Conservation (phyloP, 306 rosid species). For the Medicago lupulina region DNA sequence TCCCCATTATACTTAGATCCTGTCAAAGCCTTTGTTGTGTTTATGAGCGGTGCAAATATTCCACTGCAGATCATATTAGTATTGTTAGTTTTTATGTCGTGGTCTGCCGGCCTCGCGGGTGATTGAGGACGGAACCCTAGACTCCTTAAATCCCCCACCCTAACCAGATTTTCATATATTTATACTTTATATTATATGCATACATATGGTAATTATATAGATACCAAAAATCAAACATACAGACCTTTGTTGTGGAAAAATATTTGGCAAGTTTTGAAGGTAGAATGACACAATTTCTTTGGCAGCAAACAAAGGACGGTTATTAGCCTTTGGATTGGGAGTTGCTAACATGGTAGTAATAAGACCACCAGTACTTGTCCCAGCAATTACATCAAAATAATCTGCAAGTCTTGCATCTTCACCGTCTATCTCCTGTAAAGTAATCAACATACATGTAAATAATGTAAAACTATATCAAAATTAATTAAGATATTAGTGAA, state of each 20-base stretch:
- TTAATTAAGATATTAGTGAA: background rate
- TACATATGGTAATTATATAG: too few species aligned
- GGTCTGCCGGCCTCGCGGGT: too few species aligned
- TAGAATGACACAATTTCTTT: conserved; percentile 42
- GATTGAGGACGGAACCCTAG: too few species aligned
- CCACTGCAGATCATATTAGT: conserved; percentile 37
- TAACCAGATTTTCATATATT: too few species aligned
- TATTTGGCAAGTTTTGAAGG: conserved; percentile 17
- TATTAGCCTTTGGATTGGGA: conserved; percentile 26
- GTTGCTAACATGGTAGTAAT: conserved; percentile 47
- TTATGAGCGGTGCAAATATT: conserved; percentile 20
- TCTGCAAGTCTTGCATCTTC: conserved; percentile 47
- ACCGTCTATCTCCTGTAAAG: conserved; percentile 33
- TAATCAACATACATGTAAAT: background rate
- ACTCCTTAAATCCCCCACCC: too few species aligned
- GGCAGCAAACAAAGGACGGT: conserved; percentile 48
- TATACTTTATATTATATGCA: too few species aligned
- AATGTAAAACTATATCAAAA: background rate
- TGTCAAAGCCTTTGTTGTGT: conserved; percentile 14
- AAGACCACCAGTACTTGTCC: conserved; percentile 52
- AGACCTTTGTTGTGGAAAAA: conserved; percentile 42
- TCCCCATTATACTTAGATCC: conserved; percentile 49
- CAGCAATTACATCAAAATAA: conserved; percentile 51
- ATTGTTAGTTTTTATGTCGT: too few species aligned
- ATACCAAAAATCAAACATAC: too few species aligned